A percentile compares a stretch with the other conserved stretches of the same genome.
phyloP scores from a whole-genome alignment of 768 basidiomycete species.

The Suillus plorans region DNA sequence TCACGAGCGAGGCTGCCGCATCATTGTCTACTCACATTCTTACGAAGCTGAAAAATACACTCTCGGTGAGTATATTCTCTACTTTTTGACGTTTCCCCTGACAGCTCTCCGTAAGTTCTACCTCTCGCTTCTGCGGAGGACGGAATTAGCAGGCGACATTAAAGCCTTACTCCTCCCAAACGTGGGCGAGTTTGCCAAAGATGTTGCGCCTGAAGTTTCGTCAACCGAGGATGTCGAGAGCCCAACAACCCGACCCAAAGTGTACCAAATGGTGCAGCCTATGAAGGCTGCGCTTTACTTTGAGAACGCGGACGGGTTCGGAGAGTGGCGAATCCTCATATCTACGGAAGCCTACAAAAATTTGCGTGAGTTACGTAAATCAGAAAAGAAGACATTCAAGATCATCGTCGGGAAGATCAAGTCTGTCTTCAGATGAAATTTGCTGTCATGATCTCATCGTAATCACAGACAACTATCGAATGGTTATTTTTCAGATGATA shows the following conservation, averaged over 20 bases:
- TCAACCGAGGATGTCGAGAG: slow-evolving; percentile 1
- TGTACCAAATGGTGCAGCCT: slow-evolving; percentile 50
- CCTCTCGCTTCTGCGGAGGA: slow-evolving; percentile 20
- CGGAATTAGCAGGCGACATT: slow-evolving; percentile 10
- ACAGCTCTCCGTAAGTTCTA: slow-evolving; percentile 19
- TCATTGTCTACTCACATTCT: slow-evolving; percentile 18
- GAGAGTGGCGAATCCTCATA: slow-evolving; percentile 62
- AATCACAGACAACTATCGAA: slow-evolving; percentile 59
- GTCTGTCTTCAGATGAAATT: slow-evolving; percentile 33
- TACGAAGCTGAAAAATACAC: slow-evolving; percentile 22
- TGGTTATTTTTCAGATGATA: slow-evolving; percentile 67
- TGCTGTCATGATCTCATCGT: neutral
- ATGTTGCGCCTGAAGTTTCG: neutral
- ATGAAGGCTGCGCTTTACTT: slow-evolving; percentile 63
- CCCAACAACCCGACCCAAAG: slow-evolving; percentile 16
- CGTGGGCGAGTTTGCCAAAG: neutral
- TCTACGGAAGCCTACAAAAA: slow-evolving; percentile 50
- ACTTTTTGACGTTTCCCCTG: neutral
- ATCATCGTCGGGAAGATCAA: slow-evolving; percentile 69
- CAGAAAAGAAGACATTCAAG: slow-evolving; percentile 45
- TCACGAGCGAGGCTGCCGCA: slow-evolving; percentile 17
- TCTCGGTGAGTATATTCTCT: slow-evolving; percentile 26
- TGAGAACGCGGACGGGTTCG: slow-evolving; percentile 54
- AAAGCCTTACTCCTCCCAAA: slow-evolving; percentile 8
- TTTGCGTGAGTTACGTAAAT: slow-evolving; percentile 46